phyloP scores from a whole-genome alignment of 371 early-diverging fungal species.

The Mortierella sp. region DNA sequence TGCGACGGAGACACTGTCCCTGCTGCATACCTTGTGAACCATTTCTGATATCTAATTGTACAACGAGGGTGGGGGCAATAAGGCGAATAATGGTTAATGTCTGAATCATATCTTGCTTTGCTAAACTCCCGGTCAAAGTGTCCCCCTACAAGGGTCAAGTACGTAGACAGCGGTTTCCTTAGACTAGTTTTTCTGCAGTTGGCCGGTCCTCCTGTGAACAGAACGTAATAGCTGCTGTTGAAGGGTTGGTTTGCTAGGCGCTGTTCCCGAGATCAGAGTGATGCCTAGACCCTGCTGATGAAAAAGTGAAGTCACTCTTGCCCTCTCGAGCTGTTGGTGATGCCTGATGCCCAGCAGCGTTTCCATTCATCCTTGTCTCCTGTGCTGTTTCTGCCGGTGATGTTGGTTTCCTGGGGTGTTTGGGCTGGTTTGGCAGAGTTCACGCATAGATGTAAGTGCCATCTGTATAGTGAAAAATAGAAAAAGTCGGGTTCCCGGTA shows the following conservation, averaged over 20 bases:
- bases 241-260: neutral
- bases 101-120: neutral
- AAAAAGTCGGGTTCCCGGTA: neutral
- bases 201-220: neutral
- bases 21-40: constrained; percentile 57
- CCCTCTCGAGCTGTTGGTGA: neutral
- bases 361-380: neutral
- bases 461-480: neutral
- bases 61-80: neutral
- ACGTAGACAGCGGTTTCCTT: neutral
- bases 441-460: constrained; percentile 9
- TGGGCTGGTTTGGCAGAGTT: neutral
- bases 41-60: constrained; percentile 51
- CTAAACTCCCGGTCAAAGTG: neutral
- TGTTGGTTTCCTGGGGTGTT: neutral
- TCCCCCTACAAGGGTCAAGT: neutral
- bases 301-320: neutral
- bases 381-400: neutral
- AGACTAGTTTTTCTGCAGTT: neutral
- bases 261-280: constrained; percentile 1
- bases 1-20: neutral
- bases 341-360: neutral
- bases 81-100: neutral
- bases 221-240: neutral
- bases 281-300: neutral